Evolutionary conservation across 805 yeast species (phyloP), one percentile per base, ranked within the genome.

Genomic region (Pichia ethanolica): DNA sequence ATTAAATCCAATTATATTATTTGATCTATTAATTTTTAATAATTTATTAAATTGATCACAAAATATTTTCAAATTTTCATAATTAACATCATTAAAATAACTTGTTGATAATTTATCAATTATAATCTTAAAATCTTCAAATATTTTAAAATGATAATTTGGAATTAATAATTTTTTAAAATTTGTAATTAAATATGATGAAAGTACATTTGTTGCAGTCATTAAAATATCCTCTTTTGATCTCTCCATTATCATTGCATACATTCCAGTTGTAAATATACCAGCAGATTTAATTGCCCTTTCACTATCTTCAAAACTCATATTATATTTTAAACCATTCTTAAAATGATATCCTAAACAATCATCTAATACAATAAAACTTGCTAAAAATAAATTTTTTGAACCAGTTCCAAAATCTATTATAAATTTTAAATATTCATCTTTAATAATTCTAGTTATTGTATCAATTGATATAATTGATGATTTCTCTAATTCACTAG

Each of bases 271-370:
- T 27, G 48, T 40, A 32, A 52, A 52, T 1, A 47, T 52, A 5
- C 55, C 53, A n/a, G 49, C 41, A 26, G 41, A 44, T 7, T 48
- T 46, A 41, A 52, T 44, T 30, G 45, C 38, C 1, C 28, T 37
- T 5, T 46, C 27, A 12, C 50, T 44, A 20, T 52, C 55, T 28
- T 41, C 35, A 4, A 10, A 10, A 5, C 27, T 26, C 8, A 52
- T 27, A 26, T 47, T 53, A 8, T 37, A 36, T 34, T 42, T 40
- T 8, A 42, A 33, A 5, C 51, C 53, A 28, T 39, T 37, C 20
- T 52, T 49, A 26, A 52, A 52, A 44, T 52, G 53, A 13, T 34
- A 49, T 25, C 39, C 51, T 27, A 52, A 33, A n/a, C 53, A 49
- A 38, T 44, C 35, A 13, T 50, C 46, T 10, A 52, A 44, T 30